Conservation (phyloP, 306 rosid species). For the Lagenaria siceraria region DNA sequence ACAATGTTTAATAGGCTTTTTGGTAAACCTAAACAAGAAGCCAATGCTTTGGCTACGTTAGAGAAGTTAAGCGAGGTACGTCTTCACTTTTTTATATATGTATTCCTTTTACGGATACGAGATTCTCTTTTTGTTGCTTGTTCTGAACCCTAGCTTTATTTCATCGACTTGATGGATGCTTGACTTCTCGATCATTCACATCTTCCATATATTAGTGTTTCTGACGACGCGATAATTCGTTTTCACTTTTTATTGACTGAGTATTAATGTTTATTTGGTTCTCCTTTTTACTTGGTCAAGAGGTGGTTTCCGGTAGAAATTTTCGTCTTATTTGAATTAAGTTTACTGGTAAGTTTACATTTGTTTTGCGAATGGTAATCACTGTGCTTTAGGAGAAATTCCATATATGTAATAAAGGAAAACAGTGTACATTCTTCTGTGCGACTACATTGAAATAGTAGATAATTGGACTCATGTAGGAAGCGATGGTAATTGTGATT, state of each 20-base stretch:
- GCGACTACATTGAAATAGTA: not conserved
- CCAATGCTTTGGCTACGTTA: constrained; percentile 57
- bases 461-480: not conserved
- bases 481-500: not conserved
- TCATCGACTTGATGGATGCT: not conserved
- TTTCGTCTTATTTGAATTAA: not conserved
- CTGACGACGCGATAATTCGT: not conserved
- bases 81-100: not conserved
- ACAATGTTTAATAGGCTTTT: constrained; percentile 72
- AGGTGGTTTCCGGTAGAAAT: not conserved
- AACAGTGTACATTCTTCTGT: not conserved
- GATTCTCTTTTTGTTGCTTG: not conserved
- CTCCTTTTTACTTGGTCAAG: not conserved
- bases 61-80: constrained; percentile 81
- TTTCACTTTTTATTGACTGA: not conserved
- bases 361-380: not conserved
- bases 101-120: not conserved
- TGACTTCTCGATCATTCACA: not conserved
- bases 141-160: not conserved
- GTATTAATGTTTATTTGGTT: not conserved
- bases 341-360: not conserved
- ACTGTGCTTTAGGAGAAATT: not conserved
- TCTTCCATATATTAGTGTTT: not conserved
- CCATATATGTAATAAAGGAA: not conserved
- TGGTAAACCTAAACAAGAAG: constrained; percentile 79